Evolutionary conservation across 1,139 yeast genomes (phyloP).

Genomic region (Candida neerlandica): DNA sequence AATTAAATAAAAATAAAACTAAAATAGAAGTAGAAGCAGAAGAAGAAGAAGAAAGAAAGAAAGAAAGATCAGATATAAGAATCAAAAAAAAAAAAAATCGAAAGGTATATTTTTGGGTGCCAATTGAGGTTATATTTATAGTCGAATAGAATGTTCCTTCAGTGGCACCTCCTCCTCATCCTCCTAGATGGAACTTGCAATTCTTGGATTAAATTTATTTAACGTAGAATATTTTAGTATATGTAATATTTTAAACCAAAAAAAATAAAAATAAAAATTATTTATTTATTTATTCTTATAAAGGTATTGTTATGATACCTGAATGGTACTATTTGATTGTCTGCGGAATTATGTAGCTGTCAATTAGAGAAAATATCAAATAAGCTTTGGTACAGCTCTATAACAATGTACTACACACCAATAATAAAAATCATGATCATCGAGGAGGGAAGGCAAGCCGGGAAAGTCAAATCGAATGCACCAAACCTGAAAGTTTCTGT

Average conservation of each 20-base stretch:
- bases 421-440: conserved; percentile 4
- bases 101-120: conserved; percentile 2
- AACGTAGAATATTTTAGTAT: background rate
- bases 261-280: too few species aligned
- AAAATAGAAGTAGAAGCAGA: background rate
- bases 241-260: background rate
- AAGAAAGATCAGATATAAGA: background rate
- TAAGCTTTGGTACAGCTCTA: background rate
- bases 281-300: background rate
- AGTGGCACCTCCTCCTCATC: background rate
- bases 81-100: background rate
- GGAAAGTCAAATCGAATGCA: background rate
- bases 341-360: conserved; percentile 5
- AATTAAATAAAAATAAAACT: background rate
- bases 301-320: background rate
- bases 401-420: background rate
- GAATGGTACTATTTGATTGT: conserved; percentile 1
- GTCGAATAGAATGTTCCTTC: background rate
- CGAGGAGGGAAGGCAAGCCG: background rate
- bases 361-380: conserved; percentile 3
- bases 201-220: background rate
- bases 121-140: conserved; percentile 4
- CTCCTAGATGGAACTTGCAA: background rate
- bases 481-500: background rate
- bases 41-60: background rate